Evolutionary conservation across 1,284 basidiomycete genomes (phyloP), one percentile per base, ranked within the genome.

Genomic region (Cryptococcus jaspeensis): DNA sequence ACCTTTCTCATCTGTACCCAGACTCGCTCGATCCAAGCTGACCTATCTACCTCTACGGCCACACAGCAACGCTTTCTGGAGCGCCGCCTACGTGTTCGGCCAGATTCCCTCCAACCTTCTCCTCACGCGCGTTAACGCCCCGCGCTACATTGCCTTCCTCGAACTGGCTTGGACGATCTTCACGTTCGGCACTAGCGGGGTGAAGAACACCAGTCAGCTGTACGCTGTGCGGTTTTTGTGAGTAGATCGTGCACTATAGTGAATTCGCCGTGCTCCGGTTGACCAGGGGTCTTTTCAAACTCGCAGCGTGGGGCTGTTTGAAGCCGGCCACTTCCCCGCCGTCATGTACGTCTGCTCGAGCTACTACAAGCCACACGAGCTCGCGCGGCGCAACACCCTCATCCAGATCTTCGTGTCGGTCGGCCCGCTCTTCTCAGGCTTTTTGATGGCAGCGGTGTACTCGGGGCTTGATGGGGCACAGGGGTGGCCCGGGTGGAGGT

Each of bases 281-380:
- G 28, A 32, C 28, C 4, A 32, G 28, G 9, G 4, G 4, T 28
- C 28, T 42, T 32, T 35, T 22, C 22, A 5, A n/a, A n/a, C n/a
- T n/a, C n/a, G n/a, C 35, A 66, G 66, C 42, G 58, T 65, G 32
- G 64, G 66, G 5, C 48, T 69, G 11, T 69, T 69, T 49, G 66
- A 69, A 50, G 61, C 63, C 15, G 67, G 67, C 4, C 65, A 69
- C 46, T 69, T 67, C 56, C 67, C 61, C 0, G 65, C 63, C 7
- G 63, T 64, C 51, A 64, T 65, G 63, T 69, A 69, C 51, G 60
- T 69, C 38, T 56, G 57, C 46, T 65, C 65, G n/a, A 62, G 60
- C 50, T 69, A 69, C 54, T 67, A 69, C 62, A 63, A 65, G 49
- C 67, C 65, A 8, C 61, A 65, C 42, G 67, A 69, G 54, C 60